Percentiles rank a stretch among this genome's conserved stretches.
Conservation (phyloP, 1,139 yeast genomes). For the Diutina neorugosa region DNA sequence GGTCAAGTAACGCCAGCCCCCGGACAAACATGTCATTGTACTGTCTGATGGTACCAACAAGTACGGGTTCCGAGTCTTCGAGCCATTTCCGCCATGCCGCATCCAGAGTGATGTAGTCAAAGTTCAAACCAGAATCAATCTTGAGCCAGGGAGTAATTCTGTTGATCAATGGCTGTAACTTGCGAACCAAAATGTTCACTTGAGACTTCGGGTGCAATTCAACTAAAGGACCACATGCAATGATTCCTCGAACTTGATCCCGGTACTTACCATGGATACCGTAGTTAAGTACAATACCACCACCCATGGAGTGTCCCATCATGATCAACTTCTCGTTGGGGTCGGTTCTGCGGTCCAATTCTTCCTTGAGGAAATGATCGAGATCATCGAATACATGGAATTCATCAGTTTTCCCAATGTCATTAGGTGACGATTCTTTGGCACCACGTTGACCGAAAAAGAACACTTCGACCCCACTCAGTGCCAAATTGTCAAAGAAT, state of each 20-base stretch:
- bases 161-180: conserved; percentile 36
- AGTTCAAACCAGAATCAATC: conserved; percentile 44
- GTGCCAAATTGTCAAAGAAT: conserved; percentile 45
- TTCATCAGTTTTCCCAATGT: conserved; percentile 59
- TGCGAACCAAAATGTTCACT: conserved; percentile 39
- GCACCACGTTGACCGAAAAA: conserved; percentile 85
- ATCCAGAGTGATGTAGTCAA: conserved; percentile 46
- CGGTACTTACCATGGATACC: conserved; percentile 52
- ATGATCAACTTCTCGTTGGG: conserved; percentile 37
- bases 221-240: conserved; percentile 61
- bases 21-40: conserved; percentile 55
- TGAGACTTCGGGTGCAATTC: conserved; percentile 43
- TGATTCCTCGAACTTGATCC: conserved; percentile 40
- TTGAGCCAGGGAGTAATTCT: conserved; percentile 39
- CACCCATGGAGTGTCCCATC: conserved; percentile 95
- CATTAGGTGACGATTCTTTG: conserved; percentile 59
- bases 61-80: conserved; percentile 22
- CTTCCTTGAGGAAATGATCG: conserved; percentile 43
- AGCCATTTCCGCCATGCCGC: conserved; percentile 34
- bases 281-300: conserved; percentile 69
- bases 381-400: conserved; percentile 52
- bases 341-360: conserved; percentile 15
- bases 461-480: conserved; percentile 59
- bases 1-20: conserved; percentile 39
- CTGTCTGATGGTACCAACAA: conserved; percentile 29